Evolutionary conservation across 2,329 filamentous ascomycete genomes (phyloP), one percentile per base, ranked within the genome.

Genomic region (Penicillium sp.): DNA sequence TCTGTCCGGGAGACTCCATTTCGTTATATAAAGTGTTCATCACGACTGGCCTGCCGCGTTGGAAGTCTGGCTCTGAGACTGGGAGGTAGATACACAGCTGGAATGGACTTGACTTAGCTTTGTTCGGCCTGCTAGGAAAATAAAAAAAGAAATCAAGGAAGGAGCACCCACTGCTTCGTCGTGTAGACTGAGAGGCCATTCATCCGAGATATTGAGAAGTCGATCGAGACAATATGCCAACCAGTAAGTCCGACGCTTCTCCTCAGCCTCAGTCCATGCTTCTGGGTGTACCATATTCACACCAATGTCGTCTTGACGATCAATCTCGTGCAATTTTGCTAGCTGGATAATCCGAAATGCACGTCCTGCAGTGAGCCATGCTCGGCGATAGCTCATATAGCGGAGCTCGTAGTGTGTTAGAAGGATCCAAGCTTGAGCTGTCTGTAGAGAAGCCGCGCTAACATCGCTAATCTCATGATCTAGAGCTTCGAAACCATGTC

Each of bases 351-450:
- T 53, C 1, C 72, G 64, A 50, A 71, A 67, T 3, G 65, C 67
- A 7, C 66, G 62, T 0, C 71, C 70, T 0, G 64, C 65, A 33
- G 63, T 73, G 28, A 71, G 64, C 68, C 66, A 71, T 12, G 61
- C 68, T 6, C 64, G 65, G 4, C 64, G 61, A n/a, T 65, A 63
- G 11, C 62, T 52, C 8, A 64, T 61, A 6, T 63, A 59, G 59
- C 68, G 67, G 12, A 66, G 65, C 53, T 74, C 72, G 38, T 72
- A 72, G 8, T 66, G 53, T 0, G 66, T 65, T 1, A 72, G 38
- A 8, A 74, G 51, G 3, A 73, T 56, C 67, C 68, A 71, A 0
- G 70, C 65, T 46, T 73, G 71, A 1, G 64, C 47, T 27, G 42
- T 9, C 25, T 50, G 47, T 3, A 46, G 42, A 29, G 22, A 46